A percentile compares a stretch with the other conserved stretches of the same genome.
phyloP scores from a whole-genome alignment of 106 monocot species.

The Amphibolis antarctica region DNA sequence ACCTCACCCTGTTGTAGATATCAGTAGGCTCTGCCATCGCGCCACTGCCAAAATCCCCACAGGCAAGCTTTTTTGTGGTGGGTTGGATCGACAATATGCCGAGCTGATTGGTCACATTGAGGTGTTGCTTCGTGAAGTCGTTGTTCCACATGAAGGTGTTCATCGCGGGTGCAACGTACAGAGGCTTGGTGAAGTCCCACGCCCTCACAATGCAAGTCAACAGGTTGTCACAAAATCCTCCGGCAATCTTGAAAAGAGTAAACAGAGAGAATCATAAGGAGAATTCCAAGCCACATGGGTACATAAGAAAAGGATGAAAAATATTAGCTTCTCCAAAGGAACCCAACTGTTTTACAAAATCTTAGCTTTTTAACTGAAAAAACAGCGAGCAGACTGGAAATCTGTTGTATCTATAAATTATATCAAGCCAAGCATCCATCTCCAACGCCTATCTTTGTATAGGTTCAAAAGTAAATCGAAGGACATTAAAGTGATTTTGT shows the following conservation, averaged over 20 bases:
- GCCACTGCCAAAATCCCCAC: conserved; percentile 90
- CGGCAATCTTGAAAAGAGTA: conserved; percentile 55
- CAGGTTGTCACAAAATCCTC: conserved; percentile 88
- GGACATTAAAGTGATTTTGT: no score
- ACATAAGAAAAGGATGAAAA: no score
- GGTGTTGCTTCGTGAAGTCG: conserved; percentile 64
- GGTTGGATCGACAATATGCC: conserved; percentile 62
- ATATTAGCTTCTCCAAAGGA: no score
- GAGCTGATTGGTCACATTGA: conserved; percentile 36
- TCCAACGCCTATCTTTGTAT: no score
- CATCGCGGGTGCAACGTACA: conserved; percentile 93
- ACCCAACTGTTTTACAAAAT: no score
- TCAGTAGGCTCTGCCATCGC: conserved; percentile 94
- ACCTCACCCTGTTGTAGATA: conserved; percentile 44
- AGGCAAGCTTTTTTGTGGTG: conserved; percentile 68
- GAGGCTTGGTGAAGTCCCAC: conserved; percentile 84
- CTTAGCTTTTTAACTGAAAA: no score
- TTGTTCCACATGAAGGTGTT: conserved; percentile 99
- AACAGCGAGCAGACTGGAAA: no score
- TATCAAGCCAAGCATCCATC: no score
- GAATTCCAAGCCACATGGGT: no score
- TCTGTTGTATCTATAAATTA: no score
- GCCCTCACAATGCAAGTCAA: conserved; percentile 84
- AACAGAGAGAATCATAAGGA: no score
- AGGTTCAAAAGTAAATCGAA: no score